phyloP scores from a whole-genome alignment of 2,329 filamentous ascomycete species.

The Fusarium tupiense region DNA sequence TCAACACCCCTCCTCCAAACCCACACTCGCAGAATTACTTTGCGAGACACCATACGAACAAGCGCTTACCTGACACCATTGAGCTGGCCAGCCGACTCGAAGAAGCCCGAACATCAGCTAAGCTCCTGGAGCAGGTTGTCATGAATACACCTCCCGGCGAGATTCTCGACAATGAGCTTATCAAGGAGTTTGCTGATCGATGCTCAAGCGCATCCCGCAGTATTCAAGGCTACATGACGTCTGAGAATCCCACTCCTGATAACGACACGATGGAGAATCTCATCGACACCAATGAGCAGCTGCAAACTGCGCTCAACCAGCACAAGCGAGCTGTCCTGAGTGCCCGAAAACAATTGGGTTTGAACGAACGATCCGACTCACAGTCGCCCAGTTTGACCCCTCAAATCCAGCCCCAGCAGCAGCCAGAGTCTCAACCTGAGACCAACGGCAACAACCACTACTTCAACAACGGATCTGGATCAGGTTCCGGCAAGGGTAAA shows the following conservation, averaged over 20 bases:
- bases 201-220: conserved; percentile 83
- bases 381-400: conserved; percentile 43
- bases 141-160: conserved; percentile 84
- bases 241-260: conserved; percentile 82
- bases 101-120: conserved; percentile 90
- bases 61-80: conserved; percentile 70
- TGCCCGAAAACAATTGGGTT: conserved; percentile 65
- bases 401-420: conserved; percentile 26
- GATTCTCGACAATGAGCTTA: conserved; percentile 83
- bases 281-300: conserved; percentile 93
- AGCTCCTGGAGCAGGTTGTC: conserved; percentile 90
- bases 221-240: conserved; percentile 86
- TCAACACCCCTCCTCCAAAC: conserved; percentile 37
- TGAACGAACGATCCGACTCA: conserved; percentile 44
- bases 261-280: conserved; percentile 93
- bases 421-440: conserved; percentile 12
- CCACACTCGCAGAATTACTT: conserved; percentile 66
- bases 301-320: conserved; percentile 82
- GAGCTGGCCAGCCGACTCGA: conserved; percentile 87
- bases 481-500: conserved; percentile 48
- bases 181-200: conserved; percentile 90
- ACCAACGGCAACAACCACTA: conserved; percentile 46
- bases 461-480: conserved; percentile 19
- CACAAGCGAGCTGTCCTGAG: conserved; percentile 83
- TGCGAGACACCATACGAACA: conserved; percentile 59